These are phyloP conservation scores for Dothistroma pini DNA, from an alignment of 2,329 filamentous ascomycete species.

Conservation along the genomic window DNA sequence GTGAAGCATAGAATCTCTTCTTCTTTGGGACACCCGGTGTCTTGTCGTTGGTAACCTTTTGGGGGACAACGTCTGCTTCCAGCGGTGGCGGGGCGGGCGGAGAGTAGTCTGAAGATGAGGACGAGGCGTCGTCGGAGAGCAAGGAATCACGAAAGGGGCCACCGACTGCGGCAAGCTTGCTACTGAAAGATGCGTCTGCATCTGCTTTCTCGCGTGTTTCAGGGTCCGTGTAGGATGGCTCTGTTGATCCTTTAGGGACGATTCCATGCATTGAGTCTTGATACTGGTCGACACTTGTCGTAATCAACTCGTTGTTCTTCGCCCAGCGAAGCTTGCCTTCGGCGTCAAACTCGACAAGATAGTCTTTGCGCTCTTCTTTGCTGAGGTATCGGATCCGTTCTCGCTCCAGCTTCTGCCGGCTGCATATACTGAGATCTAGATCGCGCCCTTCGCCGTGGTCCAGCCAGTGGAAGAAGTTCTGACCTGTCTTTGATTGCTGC, in stretches of 20 bases:
- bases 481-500: slow-evolving; percentile 68
- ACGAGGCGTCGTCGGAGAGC: slow-evolving; percentile 4
- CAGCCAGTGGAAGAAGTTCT: slow-evolving; percentile 93
- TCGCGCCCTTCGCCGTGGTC: slow-evolving; percentile 72
- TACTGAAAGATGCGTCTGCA: slow-evolving; percentile 12
- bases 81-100: slow-evolving; percentile 32
- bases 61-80: slow-evolving; percentile 5
- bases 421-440: slow-evolving; percentile 66
- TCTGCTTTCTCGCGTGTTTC: slow-evolving; percentile 12
- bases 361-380: slow-evolving; percentile 73
- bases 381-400: slow-evolving; percentile 84
- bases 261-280: slow-evolving; percentile 71
- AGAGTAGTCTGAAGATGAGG: slow-evolving; percentile 40
- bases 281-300: slow-evolving; percentile 66
- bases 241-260: slow-evolving; percentile 41
- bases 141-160: slow-evolving; percentile 13
- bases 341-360: slow-evolving; percentile 70
- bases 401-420: slow-evolving; percentile 68
- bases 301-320: slow-evolving; percentile 73
- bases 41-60: slow-evolving; percentile 42
- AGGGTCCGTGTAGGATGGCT: slow-evolving; percentile 35
- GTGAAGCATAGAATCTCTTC: slow-evolving; percentile 60
- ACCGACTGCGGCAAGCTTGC: slow-evolving; percentile 18
- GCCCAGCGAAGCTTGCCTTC: slow-evolving; percentile 78
- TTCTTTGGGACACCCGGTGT: slow-evolving; percentile 41